Evolutionary conservation across 768 basidiomycete genomes (phyloP).

Genomic region (Paxillus rubicundulus): DNA sequence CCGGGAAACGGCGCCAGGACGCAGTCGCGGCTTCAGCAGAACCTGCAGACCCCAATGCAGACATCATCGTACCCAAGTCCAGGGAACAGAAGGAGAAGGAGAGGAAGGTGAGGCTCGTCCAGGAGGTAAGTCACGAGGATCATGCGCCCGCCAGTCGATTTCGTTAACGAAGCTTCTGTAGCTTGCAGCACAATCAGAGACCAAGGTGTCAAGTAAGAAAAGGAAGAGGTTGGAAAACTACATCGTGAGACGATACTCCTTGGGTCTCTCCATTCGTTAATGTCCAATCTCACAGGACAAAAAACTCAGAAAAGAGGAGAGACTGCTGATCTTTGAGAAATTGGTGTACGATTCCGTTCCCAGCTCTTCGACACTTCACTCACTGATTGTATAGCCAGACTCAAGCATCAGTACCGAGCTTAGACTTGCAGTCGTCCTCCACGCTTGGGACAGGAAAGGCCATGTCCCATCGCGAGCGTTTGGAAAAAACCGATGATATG

Average conservation of each 20-base stretch:
- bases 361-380: slow-evolving; percentile 3
- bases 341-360: slow-evolving; percentile 55
- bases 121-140: slow-evolving; percentile 48
- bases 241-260: slow-evolving; percentile 54
- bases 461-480: slow-evolving; percentile 55
- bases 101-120: slow-evolving; percentile 54
- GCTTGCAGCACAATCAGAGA: slow-evolving; percentile 50
- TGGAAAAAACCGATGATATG: slow-evolving; percentile 59
- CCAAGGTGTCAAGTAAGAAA: slow-evolving; percentile 80
- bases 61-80: slow-evolving; percentile 55
- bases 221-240: slow-evolving; percentile 89
- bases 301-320: slow-evolving; percentile 89
- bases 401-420: slow-evolving; percentile 63
- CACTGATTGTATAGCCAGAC: slow-evolving; percentile 54
- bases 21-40: slow-evolving; percentile 21
- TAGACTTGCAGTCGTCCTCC: slow-evolving; percentile 74
- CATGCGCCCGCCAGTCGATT: neutral
- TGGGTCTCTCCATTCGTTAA: slow-evolving; percentile 1
- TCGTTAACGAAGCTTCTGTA: slow-evolving; percentile 8
- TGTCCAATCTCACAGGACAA: slow-evolving; percentile 57
- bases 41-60: slow-evolving; percentile 53
- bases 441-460: slow-evolving; percentile 76
- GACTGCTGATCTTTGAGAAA: slow-evolving; percentile 72
- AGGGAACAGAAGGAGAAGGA: slow-evolving; percentile 60
- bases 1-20: slow-evolving; percentile 47